Base-by-base conservation (phyloP, 805 yeast species). In the Barnettozyma sucrosica region DNA sequence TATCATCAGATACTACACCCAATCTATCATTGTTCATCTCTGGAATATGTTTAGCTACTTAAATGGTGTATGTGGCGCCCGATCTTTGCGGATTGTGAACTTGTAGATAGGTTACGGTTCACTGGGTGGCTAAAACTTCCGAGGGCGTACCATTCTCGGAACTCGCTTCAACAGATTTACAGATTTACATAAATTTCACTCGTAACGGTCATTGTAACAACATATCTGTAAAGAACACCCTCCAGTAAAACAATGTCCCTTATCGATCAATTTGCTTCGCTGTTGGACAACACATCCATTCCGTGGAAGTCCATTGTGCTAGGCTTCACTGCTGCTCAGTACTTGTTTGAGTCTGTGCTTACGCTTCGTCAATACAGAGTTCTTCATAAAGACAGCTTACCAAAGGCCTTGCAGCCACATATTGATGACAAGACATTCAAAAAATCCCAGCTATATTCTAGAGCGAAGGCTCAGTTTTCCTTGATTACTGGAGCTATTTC, bases 221-320 rank as follows among this genome's bases (percentile, higher is more conserved):
- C 16, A 28, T 5, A 28, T 13, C 28, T 25, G 28, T 25, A 9
- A 25, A 25, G 28, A 25, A 8, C 28, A 25, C 8, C 7, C 3
- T 9, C 32, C 16, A 23, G 8, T 7, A 28, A 7, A 40, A 20
- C n/a, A 14, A 60, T 60, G 65, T 46, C 59, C 11, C 34, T 67
- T n/a, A 58, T 67, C 34, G 65, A 67, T 39, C 41, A 63, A 13
- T 63, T 80, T 11, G 76, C 81, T 50, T 59, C 73, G 3, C 65
- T 76, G 30, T 68, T 84, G 50, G 96, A 89, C 61, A 70, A 67
- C 43, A 83, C 93, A 4, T 72, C 74, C 14, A 77, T 88, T 58
- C 77, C 89, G 51, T 93, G 97, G 97, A 89, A 88, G 61, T 58
- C 74, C 11, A 70, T 90, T 39, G 78, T 92, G 41, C 64, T 85